Evolutionary conservation across 2,329 filamentous ascomycete genomes (phyloP).

Genomic region (Truncatella angustata): DNA sequence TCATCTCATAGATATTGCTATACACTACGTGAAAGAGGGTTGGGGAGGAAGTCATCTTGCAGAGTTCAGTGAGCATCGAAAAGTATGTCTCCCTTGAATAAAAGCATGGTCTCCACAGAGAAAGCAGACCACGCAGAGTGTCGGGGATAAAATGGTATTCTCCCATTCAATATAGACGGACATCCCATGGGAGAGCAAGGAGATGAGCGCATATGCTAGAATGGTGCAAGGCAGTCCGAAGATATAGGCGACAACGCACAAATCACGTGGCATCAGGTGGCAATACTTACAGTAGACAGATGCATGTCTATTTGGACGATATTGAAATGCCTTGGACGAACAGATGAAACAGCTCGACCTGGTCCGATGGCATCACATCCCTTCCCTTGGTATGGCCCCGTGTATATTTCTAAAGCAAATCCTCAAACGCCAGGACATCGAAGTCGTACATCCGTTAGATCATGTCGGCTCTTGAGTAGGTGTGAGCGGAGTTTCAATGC

Average conservation of each 20-base stretch:
- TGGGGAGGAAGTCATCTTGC: too few relatives aligned
- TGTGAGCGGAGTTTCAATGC: conserved; percentile 8
- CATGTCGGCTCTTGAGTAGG: conserved; percentile 15
- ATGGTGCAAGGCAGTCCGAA: conserved; percentile 38
- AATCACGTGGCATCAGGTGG: not conserved
- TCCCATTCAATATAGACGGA: conserved; percentile 55
- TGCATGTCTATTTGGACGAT: too few relatives aligned
- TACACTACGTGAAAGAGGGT: too few relatives aligned
- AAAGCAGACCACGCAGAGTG: conserved; percentile 54
- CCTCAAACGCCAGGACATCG: not conserved
- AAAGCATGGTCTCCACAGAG: conserved; percentile 45
- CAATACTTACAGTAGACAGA: not conserved
- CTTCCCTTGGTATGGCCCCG: too few relatives aligned
- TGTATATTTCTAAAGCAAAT: not conserved
- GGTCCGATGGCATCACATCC: too few relatives aligned
- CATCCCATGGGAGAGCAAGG: conserved; percentile 48
- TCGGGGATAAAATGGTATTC: conserved; percentile 46
- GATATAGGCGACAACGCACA: too few relatives aligned
- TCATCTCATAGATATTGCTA: too few relatives aligned
- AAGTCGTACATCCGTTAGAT: conserved; percentile 2
- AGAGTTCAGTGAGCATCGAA: too few relatives aligned
- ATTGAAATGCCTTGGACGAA: too few relatives aligned
- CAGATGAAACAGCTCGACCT: too few relatives aligned
- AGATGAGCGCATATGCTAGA: conserved; percentile 55
- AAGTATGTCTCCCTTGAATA: conserved; percentile 41